These are phyloP conservation scores for Clitopilus passeckerianus DNA, from an alignment of 768 basidiomycete genomes.

Conservation along the genomic window DNA sequence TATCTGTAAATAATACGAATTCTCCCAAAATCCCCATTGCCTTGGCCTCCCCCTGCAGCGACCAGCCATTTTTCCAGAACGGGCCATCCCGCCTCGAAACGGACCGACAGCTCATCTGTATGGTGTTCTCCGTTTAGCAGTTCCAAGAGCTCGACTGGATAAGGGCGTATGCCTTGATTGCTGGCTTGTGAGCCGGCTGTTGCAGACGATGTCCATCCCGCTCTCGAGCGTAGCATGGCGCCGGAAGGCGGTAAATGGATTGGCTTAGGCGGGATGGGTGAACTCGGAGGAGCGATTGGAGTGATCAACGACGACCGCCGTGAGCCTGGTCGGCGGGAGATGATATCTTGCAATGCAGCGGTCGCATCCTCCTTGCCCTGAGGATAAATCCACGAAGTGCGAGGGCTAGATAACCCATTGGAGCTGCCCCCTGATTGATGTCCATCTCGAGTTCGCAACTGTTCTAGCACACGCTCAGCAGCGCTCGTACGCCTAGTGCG, in stretches of 20 bases:
- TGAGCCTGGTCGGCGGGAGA: conserved; percentile 22
- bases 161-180: conserved; percentile 16
- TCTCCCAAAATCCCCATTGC: conserved; percentile 65
- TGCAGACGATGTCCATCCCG: conserved; percentile 6
- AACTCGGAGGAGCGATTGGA: background rate
- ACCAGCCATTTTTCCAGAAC: conserved; percentile 70
- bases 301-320: conserved; percentile 35
- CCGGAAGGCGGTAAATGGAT: background rate
- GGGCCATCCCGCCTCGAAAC: conserved; percentile 82
- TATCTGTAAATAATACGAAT: conserved; percentile 78
- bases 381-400: conserved; percentile 42
- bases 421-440: conserved; percentile 32
- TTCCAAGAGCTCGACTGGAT: conserved; percentile 51
- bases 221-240: background rate
- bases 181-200: conserved; percentile 16
- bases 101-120: conserved; percentile 84
- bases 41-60: conserved; percentile 53
- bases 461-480: conserved; percentile 66
- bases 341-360: conserved; percentile 9
- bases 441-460: conserved; percentile 53
- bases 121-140: conserved; percentile 88
- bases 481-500: conserved; percentile 54
- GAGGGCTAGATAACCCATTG: conserved; percentile 25
- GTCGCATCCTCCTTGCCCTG: conserved; percentile 26
- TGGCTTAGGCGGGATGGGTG: background rate